These are phyloP conservation scores for Streptanthus diversifolius DNA, from an alignment of 345 rosid genomes.

Conservation along the genomic window DNA sequence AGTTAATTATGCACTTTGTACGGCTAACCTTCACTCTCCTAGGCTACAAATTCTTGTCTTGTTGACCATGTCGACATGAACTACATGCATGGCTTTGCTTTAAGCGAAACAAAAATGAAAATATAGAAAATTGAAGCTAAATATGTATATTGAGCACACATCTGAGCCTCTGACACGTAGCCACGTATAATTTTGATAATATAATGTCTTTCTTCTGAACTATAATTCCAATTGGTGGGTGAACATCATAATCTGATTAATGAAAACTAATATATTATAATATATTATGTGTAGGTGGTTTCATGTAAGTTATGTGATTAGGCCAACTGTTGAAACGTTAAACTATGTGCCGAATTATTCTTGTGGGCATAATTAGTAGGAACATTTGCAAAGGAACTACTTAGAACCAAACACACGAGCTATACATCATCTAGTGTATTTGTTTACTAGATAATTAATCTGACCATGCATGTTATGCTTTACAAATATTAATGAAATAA, in stretches of 20 bases:
- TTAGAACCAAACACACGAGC: not conserved
- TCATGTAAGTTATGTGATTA: constrained; percentile 14
- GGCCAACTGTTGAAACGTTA: constrained; percentile 22
- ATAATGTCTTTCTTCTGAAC: not conserved
- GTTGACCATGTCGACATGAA: not conserved
- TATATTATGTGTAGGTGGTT: not conserved
- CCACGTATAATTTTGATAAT: not conserved
- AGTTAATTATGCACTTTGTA: constrained; percentile 7
- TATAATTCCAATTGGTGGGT: constrained; percentile 10
- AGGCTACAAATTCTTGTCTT: not conserved
- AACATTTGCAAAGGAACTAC: constrained; percentile 3
- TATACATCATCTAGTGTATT: not conserved
- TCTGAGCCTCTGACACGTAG: not conserved
- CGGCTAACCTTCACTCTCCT: not conserved
- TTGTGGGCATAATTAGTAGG: constrained; percentile 16
- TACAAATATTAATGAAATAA: not conserved
- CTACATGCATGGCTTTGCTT: not conserved
- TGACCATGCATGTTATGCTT: not conserved
- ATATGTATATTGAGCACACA: not conserved
- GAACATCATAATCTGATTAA: constrained; percentile 8
- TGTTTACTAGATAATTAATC: not conserved
- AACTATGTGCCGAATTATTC: constrained; percentile 9
- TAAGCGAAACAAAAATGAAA: not conserved
- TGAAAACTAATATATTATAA: not conserved
- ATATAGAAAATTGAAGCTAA: not conserved